These are phyloP conservation scores for Evernia prunastri DNA, from an alignment of 495 filamentous ascomycete species.

Conservation along the genomic window DNA sequence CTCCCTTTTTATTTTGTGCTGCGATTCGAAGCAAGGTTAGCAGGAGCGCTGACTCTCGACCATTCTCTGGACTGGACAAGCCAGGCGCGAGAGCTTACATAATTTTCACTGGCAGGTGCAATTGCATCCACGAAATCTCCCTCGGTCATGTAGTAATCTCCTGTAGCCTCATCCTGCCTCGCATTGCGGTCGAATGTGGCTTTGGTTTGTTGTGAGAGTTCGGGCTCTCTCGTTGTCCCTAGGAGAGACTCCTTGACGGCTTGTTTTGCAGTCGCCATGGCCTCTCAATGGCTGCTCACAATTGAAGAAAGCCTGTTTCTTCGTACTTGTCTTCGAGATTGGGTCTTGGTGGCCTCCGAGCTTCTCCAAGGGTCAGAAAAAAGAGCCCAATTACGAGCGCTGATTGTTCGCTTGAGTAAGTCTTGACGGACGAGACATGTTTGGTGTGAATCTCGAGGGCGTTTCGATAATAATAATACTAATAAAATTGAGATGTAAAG, in stretches of 20 bases:
- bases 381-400: neutral
- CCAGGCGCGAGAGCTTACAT: conserved; percentile 52
- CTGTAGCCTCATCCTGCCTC: conserved; percentile 62
- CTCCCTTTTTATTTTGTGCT: conserved; percentile 96
- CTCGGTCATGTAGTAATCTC: conserved; percentile 70
- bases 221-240: conserved; percentile 50
- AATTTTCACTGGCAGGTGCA: conserved; percentile 82
- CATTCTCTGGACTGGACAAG: neutral
- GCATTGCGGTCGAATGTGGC: conserved; percentile 73
- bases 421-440: neutral
- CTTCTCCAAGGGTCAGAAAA: neutral
- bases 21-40: conserved; percentile 23
- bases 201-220: conserved; percentile 63
- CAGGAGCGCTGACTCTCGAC: conserved; percentile 17
- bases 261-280: conserved; percentile 56
- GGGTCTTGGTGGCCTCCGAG: neutral
- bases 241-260: conserved; percentile 71
- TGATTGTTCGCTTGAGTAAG: neutral
- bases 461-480: no score
- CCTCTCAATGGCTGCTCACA: conserved; percentile 10
- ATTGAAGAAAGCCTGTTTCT: neutral
- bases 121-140: conserved; percentile 86
- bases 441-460: neutral
- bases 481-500: neutral
- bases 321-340: neutral